Evolutionary conservation across 805 yeast species (phyloP).

Genomic region (Saccharomycopsis oosterbeekiorum): DNA sequence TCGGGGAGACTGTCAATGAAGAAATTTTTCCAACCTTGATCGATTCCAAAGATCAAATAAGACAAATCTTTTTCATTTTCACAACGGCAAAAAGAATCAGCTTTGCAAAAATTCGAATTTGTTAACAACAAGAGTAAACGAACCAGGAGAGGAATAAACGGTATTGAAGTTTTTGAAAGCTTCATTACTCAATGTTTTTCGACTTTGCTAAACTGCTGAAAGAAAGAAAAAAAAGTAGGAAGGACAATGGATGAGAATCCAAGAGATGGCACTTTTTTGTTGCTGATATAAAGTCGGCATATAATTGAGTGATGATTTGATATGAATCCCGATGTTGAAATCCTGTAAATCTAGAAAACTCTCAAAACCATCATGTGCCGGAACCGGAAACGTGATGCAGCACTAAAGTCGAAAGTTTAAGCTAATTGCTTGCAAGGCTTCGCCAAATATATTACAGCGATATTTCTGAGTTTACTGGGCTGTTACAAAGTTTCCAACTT

Average conservation of each 20-base stretch:
- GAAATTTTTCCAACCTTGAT: not conserved
- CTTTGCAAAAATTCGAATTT: not conserved
- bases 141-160: not conserved
- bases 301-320: no score
- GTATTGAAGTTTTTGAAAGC: not conserved
- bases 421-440: not conserved
- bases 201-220: not conserved
- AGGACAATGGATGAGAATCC: not conserved
- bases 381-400: no score
- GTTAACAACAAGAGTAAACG: not conserved
- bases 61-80: constrained; percentile 9
- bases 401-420: no score
- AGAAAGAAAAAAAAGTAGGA: not conserved
- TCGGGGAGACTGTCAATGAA: constrained; percentile 3
- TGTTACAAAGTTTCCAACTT: no score
- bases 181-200: not conserved
- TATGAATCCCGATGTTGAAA: no score
- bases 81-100: constrained; percentile 14
- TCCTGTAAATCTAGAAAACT: no score
- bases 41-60: constrained; percentile 6
- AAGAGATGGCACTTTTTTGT: not conserved
- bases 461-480: no score
- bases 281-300: no score
- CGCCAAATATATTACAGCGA: no score
- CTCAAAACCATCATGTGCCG: no score